A percentile compares a stretch with the other conserved stretches of the same genome.
These are phyloP conservation scores for Gryganskiella cystojenkinii DNA, from an alignment of 192 early-diverging fungal genomes.

Conservation along the genomic window DNA sequence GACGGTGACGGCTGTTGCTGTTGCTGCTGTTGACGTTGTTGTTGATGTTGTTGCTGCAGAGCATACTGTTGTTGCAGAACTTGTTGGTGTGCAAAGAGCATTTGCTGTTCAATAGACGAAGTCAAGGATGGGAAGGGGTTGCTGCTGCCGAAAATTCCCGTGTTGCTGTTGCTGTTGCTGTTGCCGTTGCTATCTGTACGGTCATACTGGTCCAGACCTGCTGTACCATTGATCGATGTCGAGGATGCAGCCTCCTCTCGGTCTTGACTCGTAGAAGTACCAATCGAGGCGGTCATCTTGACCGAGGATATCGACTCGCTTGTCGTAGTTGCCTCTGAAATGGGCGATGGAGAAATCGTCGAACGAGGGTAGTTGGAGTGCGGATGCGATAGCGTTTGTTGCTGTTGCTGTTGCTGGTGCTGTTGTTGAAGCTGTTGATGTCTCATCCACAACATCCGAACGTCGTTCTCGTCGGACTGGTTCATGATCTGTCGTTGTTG, in stretches of 20 bases:
- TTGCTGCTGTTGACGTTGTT: slow-evolving; percentile 25
- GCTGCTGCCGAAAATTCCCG: background rate
- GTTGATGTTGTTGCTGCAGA: slow-evolving; percentile 38
- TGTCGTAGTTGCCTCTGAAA: background rate
- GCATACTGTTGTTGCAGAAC: slow-evolving; percentile 44
- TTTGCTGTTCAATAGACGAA: slow-evolving; percentile 34
- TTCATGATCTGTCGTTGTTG: slow-evolving; percentile 46
- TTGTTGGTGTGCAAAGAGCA: slow-evolving; percentile 42
- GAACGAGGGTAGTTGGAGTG: slow-evolving; percentile 21
- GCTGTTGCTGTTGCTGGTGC: slow-evolving; percentile 5
- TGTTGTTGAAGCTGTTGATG: slow-evolving; percentile 9
- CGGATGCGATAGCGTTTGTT: slow-evolving; percentile 9
- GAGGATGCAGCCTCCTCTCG: background rate
- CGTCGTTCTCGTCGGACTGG: slow-evolving; percentile 12
- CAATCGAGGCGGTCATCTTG: background rate
- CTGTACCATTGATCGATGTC: slow-evolving; percentile 4
- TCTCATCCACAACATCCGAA: slow-evolving; percentile 23
- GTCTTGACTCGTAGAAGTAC: slow-evolving; percentile 8
- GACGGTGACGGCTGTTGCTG: slow-evolving; percentile 13
- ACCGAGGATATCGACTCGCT: background rate
- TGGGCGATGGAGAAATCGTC: background rate
- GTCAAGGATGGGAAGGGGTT: slow-evolving; percentile 23
- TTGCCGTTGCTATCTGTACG: background rate
- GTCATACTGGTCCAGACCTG: slow-evolving; percentile 8
- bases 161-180: background rate